Percentiles rank a stretch among this genome's conserved stretches.
Evolutionary conservation across 441 rosid genomes (phyloP).

Genomic region (Brassica hybrid): DNA sequence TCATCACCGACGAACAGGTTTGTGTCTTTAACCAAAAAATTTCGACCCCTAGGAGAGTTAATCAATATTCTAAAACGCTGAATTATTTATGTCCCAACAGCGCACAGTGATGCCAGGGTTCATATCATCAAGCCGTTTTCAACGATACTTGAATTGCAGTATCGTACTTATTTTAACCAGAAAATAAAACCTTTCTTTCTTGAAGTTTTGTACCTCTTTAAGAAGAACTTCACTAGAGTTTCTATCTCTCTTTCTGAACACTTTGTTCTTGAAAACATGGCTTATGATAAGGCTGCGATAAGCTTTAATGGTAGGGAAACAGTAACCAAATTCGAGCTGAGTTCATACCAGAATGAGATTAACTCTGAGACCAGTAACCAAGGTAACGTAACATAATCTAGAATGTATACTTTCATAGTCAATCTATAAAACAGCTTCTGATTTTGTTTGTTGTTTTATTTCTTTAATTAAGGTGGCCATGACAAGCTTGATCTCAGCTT

Average conservation of each 20-base stretch:
- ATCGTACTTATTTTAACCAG: no score
- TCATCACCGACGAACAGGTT: no score
- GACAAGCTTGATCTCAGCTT: constrained; percentile 77
- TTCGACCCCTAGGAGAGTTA: no score
- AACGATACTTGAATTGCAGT: no score
- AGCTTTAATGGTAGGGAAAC: constrained; percentile 69
- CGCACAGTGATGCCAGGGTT: no score
- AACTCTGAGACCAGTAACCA: constrained; percentile 49
- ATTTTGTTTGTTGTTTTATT: not conserved
- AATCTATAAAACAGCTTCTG: constrained; percentile 7
- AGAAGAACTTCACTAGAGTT: not conserved
- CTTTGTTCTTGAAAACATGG: constrained; percentile 65
- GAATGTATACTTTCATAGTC: not conserved
- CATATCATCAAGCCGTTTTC: no score
- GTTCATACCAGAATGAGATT: constrained; percentile 67
- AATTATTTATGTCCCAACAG: no score
- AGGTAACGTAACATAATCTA: constrained; percentile 49
- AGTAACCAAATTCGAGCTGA: constrained; percentile 72
- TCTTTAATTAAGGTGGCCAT: constrained; percentile 50
- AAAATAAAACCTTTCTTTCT: not conserved
- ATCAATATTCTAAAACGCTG: no score
- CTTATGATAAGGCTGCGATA: constrained; percentile 94
- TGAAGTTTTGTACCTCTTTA: not conserved
- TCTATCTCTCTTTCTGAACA: constrained; percentile 26
- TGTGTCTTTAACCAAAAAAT: no score